Percentiles rank a stretch among this genome's conserved stretches.
Evolutionary conservation across 1,284 basidiomycete genomes (phyloP).

Genomic region (Gomphus bonarii): DNA sequence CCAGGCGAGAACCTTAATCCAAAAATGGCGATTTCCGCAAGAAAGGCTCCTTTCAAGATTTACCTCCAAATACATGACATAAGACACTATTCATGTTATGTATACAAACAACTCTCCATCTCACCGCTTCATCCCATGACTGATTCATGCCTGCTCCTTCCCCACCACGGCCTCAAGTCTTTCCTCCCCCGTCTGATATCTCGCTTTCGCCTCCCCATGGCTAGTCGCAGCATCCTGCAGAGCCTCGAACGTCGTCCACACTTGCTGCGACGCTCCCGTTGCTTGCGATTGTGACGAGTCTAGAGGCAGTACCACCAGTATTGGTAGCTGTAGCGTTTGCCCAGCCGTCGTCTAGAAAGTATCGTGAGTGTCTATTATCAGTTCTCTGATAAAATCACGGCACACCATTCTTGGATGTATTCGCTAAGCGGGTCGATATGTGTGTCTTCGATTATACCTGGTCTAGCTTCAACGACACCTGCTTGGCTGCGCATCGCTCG

Average conservation of each 20-base stretch:
- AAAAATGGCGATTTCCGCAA: no score
- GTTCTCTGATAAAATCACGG: no score
- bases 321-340: constrained; percentile 28
- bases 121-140: constrained; percentile 24
- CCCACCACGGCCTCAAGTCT: no score
- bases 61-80: no score
- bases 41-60: no score
- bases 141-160: no score
- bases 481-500: constrained; percentile 29
- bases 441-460: constrained; percentile 41
- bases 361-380: background rate
- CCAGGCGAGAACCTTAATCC: no score
- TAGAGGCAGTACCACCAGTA: no score
- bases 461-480: constrained; percentile 39
- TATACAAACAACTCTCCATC: constrained; percentile 19
- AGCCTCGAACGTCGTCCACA: constrained; percentile 7
- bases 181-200: constrained; percentile 30
- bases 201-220: constrained; percentile 29
- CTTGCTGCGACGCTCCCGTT: background rate
- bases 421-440: constrained; percentile 41
- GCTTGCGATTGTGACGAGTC: constrained; percentile 4
- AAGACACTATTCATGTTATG: no score
- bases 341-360: constrained; percentile 31
- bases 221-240: constrained; percentile 22
- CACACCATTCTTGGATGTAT: constrained; percentile 31